Evolutionary conservation across 768 basidiomycete genomes (phyloP).

Genomic region (Hericium erinaceus): DNA sequence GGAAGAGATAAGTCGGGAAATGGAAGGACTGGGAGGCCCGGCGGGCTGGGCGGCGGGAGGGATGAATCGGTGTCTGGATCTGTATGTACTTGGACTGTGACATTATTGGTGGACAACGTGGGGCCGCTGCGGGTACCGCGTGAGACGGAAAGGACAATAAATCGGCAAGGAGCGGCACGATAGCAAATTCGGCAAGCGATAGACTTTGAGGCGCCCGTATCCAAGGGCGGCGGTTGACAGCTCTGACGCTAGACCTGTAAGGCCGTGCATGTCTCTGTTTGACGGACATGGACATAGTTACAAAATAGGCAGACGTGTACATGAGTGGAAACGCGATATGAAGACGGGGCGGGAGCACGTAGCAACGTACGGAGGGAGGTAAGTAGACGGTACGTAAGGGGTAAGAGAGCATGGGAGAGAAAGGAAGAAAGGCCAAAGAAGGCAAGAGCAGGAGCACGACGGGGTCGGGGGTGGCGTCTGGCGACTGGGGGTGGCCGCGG

Average conservation of each 20-base stretch:
- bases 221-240: neutral
- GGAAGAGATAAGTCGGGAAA: constrained; percentile 9
- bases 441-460: too few relatives aligned
- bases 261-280: neutral
- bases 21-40: neutral
- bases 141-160: neutral
- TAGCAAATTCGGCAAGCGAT: neutral
- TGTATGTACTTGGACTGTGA: neutral
- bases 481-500: too few relatives aligned
- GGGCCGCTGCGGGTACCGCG: neutral
- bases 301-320: too few relatives aligned
- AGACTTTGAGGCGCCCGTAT: neutral
- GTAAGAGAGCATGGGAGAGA: too few relatives aligned
- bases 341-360: neutral
- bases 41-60: neutral
- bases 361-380: neutral
- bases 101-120: neutral
- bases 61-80: neutral
- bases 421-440: too few relatives aligned
- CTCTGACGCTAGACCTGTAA: neutral
- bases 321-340: too few relatives aligned
- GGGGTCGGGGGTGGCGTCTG: too few relatives aligned
- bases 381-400: neutral
- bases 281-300: too few relatives aligned
- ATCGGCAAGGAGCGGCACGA: neutral